A percentile compares a stretch with the other conserved stretches of the same genome.
phyloP scores from a whole-genome alignment of 2,329 filamentous ascomycete species.

The Trichophyton benhamiae region DNA sequence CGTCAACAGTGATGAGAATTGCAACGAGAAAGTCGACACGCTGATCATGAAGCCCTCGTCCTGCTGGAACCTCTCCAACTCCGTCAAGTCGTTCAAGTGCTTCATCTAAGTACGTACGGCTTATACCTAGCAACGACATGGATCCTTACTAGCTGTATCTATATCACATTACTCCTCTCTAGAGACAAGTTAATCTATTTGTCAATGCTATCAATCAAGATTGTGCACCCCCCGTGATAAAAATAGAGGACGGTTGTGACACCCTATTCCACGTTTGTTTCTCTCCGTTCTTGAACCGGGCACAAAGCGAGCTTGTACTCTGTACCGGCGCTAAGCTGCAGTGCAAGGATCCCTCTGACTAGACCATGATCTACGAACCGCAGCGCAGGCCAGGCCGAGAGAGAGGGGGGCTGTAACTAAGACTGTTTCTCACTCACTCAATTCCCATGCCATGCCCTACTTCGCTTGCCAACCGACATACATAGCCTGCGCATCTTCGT shows the following conservation, averaged over 20 bases:
- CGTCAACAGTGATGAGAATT: neutral
- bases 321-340: neutral
- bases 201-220: neutral
- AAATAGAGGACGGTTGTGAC: neutral
- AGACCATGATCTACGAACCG: neutral
- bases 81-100: neutral
- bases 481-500: neutral
- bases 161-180: neutral
- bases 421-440: neutral
- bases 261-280: neutral
- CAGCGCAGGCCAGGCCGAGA: neutral
- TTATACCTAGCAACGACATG: neutral
- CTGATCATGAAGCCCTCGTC: neutral
- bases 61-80: neutral
- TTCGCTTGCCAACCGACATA: neutral
- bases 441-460: neutral
- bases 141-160: neutral
- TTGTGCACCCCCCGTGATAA: neutral
- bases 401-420: neutral
- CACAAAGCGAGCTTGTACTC: neutral
- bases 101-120: neutral
- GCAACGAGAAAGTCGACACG: neutral
- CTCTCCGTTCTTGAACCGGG: neutral
- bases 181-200: neutral
- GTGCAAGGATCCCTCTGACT: neutral